Base-by-base conservation (phyloP, 2,329 filamentous ascomycete species). In the Colletotrichum tofieldiae region DNA sequence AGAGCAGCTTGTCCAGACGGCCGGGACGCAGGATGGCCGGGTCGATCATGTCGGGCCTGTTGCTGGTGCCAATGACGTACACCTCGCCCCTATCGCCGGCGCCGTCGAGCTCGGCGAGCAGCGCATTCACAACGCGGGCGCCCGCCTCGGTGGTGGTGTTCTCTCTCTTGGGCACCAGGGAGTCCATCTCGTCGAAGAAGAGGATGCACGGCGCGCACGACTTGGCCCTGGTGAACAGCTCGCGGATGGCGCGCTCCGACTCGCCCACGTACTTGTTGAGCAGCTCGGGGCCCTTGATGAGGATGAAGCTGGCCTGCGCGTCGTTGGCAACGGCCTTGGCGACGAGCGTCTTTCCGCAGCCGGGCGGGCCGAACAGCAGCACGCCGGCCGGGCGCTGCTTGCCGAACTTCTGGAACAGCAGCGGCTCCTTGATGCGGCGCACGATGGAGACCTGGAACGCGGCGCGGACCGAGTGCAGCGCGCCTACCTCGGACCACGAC, bases 261-360 rank as follows among this genome's bases (percentile, higher is more conserved):
- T 99, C 96, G 76, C 96, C 96, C 12, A 99, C 95, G 80, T 96
- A 99, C 83, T 98, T 99, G 86, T 98, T 98, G 56, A 99, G 89
- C 12, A 99, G 87, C 81, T 99, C 96, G 0, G 96, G 96, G 0
- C 96, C 96, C 82, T 98, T 98, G 83, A 99, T 94, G 64, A 94
- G 95, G 82, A 99, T 99, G 85, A 99, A 99, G 82, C 98, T 98
- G 59, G 96, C 96, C 81, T 96, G 94, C 9, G 93, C 95, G 80
- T 98, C 95, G 81, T 97, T 97, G 67, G 96, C 96, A 5, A 98
- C 95, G 4, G 96, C 96, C 83, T 98, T 98, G 23, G 96, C 96
- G 1, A 99, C 91, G 1, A 99, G 89, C 0, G 96, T 99, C 82
- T 99, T 99, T 77, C 96, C 96, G 81, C 96, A 99, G 8, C 96